Conservation (phyloP, 345 rosid species). For the Streptanthus diversifolius region DNA sequence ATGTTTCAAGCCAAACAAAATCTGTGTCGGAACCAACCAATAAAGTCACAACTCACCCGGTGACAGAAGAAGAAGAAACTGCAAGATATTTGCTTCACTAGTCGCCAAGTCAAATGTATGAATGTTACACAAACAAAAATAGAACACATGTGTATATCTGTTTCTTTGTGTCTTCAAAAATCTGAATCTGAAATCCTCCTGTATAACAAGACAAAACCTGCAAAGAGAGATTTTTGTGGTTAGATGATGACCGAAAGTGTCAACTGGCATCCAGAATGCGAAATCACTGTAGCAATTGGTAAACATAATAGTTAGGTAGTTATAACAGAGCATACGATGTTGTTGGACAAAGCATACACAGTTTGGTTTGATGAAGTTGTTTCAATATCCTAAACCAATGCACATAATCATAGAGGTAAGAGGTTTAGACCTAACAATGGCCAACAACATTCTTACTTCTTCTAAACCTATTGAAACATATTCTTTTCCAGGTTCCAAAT, state of each 20-base stretch:
- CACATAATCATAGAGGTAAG: neutral
- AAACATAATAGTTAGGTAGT: neutral
- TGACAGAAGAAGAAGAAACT: constrained; percentile 6
- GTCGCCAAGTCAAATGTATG: constrained; percentile 16
- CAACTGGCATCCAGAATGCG: constrained; percentile 17
- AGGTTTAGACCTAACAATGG: constrained; percentile 8
- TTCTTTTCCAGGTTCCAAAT: neutral
- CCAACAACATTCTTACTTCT: neutral
- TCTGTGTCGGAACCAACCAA: neutral
- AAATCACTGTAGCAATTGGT: neutral
- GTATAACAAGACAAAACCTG: constrained; percentile 32
- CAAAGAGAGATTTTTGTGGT: constrained; percentile 21
- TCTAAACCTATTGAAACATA: neutral
- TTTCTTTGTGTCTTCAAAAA: constrained; percentile 23
- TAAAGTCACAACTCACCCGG: constrained; percentile 10
- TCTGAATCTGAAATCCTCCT: constrained; percentile 16
- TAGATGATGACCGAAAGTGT: constrained; percentile 1
- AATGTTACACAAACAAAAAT: constrained; percentile 32
- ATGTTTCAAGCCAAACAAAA: constrained; percentile 11
- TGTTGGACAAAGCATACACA: neutral
- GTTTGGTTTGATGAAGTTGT: neutral
- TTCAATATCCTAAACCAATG: constrained; percentile 13
- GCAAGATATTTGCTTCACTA: constrained; percentile 18
- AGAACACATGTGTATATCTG: constrained; percentile 10
- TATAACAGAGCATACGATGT: neutral